Evolutionary conservation across 345 rosid species (phyloP).

Genomic region (Excoecaria cochinchinensis): DNA sequence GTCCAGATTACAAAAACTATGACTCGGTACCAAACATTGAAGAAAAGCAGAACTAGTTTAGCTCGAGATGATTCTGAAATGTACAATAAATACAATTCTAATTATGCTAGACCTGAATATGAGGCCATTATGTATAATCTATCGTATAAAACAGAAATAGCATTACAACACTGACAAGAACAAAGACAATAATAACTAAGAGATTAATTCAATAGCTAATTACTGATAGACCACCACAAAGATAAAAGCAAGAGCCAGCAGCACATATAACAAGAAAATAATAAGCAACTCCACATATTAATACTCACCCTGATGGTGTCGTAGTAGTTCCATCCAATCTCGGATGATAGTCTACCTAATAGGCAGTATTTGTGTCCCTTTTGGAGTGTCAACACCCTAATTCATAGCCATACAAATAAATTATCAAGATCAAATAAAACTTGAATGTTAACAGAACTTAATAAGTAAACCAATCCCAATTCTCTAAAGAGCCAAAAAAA

Average conservation of each 20-base stretch:
- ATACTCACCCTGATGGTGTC: constrained; percentile 71
- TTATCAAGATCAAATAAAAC: background rate
- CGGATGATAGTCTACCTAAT: constrained; percentile 67
- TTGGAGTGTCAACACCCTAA: constrained; percentile 90
- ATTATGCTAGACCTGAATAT: background rate
- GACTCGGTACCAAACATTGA: background rate
- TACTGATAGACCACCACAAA: too few relatives aligned
- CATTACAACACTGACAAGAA: background rate
- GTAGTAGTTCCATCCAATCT: constrained; percentile 88
- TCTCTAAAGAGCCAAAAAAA: background rate
- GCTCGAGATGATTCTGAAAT: background rate
- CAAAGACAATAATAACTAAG: background rate
- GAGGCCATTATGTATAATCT: background rate
- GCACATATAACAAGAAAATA: background rate
- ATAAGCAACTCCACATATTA: background rate
- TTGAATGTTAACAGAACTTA: background rate
- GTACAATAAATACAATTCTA: background rate
- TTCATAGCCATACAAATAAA: background rate
- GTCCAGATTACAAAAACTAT: background rate
- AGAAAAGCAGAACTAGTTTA: background rate
- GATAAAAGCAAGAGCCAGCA: too few relatives aligned
- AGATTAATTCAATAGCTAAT: background rate
- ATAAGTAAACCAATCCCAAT: background rate
- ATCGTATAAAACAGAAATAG: background rate
- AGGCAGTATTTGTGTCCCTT: constrained; percentile 81